Evolutionary conservation across 768 basidiomycete species (phyloP).

Genomic region (Serendipita sp.): DNA sequence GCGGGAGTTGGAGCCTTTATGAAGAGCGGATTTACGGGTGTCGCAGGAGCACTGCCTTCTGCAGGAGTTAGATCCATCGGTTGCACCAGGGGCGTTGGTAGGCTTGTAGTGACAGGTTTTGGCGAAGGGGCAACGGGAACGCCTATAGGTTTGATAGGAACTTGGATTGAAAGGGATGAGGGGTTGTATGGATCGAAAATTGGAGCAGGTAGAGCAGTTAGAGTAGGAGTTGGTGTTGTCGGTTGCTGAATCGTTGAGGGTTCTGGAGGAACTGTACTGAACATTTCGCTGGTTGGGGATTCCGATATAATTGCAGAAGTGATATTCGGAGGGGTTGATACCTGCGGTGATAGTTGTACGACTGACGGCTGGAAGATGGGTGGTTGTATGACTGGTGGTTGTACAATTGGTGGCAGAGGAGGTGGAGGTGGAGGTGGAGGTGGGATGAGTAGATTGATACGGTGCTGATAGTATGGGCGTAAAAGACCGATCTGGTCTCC

Average conservation of each 20-base stretch:
- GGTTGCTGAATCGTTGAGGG: neutral
- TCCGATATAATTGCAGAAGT: too few species aligned
- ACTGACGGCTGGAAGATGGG: too few species aligned
- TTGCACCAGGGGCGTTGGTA: constrained; percentile 14
- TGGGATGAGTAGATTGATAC: constrained; percentile 6
- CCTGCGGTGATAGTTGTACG: too few species aligned
- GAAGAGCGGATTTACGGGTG: neutral
- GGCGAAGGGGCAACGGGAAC: neutral
- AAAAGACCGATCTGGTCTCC: constrained; percentile 78
- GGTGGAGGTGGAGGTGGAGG: neutral
- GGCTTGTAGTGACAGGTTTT: constrained; percentile 7
- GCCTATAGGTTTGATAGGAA: neutral
- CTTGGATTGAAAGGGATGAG: neutral
- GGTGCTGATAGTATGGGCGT: constrained; percentile 47
- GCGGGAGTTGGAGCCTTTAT: neutral
- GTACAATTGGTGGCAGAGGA: neutral
- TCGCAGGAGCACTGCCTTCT: neutral
- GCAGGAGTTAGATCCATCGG: neutral
- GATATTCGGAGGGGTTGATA: too few species aligned
- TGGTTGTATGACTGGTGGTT: neutral
- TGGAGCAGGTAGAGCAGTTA: neutral
- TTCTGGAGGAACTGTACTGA: neutral
- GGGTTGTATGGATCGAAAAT: constrained; percentile 5
- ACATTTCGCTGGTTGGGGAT: neutral
- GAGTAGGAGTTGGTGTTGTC: neutral